Evolutionary conservation across 1,139 yeast genomes (phyloP), one percentile per base, ranked within the genome.

Genomic region (Lodderomyces beijingensis): DNA sequence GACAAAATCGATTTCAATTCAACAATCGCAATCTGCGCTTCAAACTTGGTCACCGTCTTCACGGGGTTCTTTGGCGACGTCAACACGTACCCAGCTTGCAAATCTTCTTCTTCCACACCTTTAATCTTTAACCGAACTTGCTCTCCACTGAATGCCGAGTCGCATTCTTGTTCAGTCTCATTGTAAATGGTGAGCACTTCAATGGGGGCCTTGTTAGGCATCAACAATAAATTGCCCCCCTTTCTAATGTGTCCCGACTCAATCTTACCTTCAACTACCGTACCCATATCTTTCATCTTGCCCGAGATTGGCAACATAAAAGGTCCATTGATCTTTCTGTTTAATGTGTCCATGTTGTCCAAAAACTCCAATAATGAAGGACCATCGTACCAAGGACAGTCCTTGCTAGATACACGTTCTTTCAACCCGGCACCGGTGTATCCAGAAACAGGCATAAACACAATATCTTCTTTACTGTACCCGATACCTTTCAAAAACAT

Each of bases 41-140:
- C 95, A 55, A 91, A 91, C 49, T 73, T 76, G 25, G 93, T 83
- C 31, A 86, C 94, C 20, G 95, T 86, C 56, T 85, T 87, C 33
- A 91, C 95, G 26, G 99, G 99, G 57, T 77, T 77, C 60, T 77
- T 77, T 42, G 81, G 68, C 13, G 96, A 85, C 2, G 96, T 82
- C 49, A 91, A 72, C 22, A 91, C 97, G 53, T 81, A 89, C 46
- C 99, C 99, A 31, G 81, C 77, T 43, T 85, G 79, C 40, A 93
- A 78, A 48, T 91, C 97, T 62, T 93, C 98, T 68, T 91, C 98
- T 62, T 91, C 98, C 40, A 91, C 81, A 55, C 97, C 97, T 66
- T 83, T 89, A 47, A 91, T 67, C 69, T 86, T 86, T 52, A 91
- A 69, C 65, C 94, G 80, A 36, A 91, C 96, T 66, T 91, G 99